A percentile compares a stretch with the other conserved stretches of the same genome.
phyloP scores from a whole-genome alignment of 2,329 filamentous ascomycete species.

The Lomentospora prolificans region DNA sequence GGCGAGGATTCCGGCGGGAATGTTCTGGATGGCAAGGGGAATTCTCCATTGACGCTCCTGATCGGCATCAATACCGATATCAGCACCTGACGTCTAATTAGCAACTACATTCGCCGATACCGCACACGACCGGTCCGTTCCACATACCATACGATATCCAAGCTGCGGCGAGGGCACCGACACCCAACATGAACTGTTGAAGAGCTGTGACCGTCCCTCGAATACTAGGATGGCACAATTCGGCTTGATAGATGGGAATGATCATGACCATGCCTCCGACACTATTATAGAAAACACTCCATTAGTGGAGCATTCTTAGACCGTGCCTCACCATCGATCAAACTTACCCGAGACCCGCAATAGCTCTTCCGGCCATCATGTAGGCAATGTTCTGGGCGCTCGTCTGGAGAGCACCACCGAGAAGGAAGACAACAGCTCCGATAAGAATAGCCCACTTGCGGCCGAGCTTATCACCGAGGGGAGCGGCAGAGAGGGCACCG shows the following conservation, averaged over 20 bases:
- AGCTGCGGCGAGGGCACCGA: slow-evolving; percentile 61
- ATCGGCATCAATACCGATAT: slow-evolving; percentile 17
- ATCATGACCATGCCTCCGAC: slow-evolving; percentile 32
- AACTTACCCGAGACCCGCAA: slow-evolving; percentile 51
- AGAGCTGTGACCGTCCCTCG: slow-evolving; percentile 65
- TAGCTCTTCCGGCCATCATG: slow-evolving; percentile 58
- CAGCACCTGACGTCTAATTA: slow-evolving; percentile 17
- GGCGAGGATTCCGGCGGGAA: slow-evolving; percentile 56
- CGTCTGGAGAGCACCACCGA: slow-evolving; percentile 66
- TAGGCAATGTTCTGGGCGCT: slow-evolving; percentile 48
- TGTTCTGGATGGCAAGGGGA: slow-evolving; percentile 56
- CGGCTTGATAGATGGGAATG: slow-evolving; percentile 62
- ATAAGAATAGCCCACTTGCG: slow-evolving; percentile 62
- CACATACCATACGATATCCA: slow-evolving; percentile 60
- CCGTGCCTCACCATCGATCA: background rate
- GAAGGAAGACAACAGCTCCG: slow-evolving; percentile 58
- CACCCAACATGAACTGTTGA: slow-evolving; percentile 75
- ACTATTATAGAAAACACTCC: slow-evolving; percentile 19
- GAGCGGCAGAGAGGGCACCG: slow-evolving; percentile 55
- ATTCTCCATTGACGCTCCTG: slow-evolving; percentile 26
- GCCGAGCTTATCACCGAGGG: slow-evolving; percentile 53
- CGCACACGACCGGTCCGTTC: background rate
- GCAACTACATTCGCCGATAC: background rate
- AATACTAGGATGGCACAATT: slow-evolving; percentile 69
- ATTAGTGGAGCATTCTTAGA: background rate